Evolutionary conservation across 2,329 filamentous ascomycete genomes (phyloP).

Genomic region (Ophiocordyceps australis): DNA sequence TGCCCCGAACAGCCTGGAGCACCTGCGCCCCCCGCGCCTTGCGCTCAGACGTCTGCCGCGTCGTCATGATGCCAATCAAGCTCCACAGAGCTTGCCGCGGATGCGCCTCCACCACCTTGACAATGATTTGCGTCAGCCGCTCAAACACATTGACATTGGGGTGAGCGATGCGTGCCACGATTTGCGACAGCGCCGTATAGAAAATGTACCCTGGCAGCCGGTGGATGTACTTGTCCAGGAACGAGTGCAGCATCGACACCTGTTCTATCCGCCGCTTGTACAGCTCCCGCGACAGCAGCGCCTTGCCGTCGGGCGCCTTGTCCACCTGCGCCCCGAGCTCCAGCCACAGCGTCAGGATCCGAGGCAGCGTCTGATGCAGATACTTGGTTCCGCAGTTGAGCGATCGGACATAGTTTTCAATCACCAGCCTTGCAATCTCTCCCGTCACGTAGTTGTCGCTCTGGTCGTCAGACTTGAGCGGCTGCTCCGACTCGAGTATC

Average conservation of each 20-base stretch:
- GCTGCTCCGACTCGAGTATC: constrained; percentile 74
- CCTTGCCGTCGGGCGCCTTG: constrained; percentile 36
- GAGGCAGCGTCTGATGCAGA: constrained; percentile 83
- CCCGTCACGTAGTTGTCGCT: constrained; percentile 60
- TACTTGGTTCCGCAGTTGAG: constrained; percentile 86
- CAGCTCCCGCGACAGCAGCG: constrained; percentile 32
- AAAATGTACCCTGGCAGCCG: constrained; percentile 60
- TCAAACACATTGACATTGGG: constrained; percentile 62
- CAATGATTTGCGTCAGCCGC: constrained; percentile 59
- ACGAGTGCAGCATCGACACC: constrained; percentile 50
- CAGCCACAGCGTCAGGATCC: constrained; percentile 84
- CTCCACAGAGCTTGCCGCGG: constrained; percentile 88
- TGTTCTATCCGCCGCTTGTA: constrained; percentile 41
- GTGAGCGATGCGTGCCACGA: constrained; percentile 91
- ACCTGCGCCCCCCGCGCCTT: constrained; percentile 32
- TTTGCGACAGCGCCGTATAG: constrained; percentile 72
- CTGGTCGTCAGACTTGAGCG: constrained; percentile 58
- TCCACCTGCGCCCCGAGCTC: constrained; percentile 68
- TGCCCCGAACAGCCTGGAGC: constrained; percentile 26
- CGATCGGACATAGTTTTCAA: constrained; percentile 84
- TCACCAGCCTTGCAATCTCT: constrained; percentile 71
- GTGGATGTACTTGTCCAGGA: constrained; percentile 62
- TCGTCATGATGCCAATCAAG: constrained; percentile 71
- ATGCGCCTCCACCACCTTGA: constrained; percentile 71
- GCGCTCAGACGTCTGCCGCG: constrained; percentile 51